phyloP scores from a whole-genome alignment of 495 filamentous ascomycete species.

The Jackrogersella minutella region DNA sequence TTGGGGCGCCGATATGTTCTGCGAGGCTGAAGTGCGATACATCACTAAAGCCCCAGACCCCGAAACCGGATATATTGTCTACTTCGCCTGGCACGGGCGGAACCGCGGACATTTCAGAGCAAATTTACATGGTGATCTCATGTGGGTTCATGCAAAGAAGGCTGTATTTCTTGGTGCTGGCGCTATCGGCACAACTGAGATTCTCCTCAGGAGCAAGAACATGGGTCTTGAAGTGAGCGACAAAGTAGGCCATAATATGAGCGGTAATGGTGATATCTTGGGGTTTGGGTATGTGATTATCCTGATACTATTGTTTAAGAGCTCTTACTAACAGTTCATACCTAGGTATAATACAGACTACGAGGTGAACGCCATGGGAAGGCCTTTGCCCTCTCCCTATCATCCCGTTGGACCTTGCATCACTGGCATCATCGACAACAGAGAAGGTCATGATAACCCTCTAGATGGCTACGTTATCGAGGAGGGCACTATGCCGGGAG shows the following conservation, averaged over 20 bases:
- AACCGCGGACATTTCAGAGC: slow-evolving; percentile 65
- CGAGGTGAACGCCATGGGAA: slow-evolving; percentile 64
- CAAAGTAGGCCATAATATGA: slow-evolving; percentile 67
- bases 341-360: slow-evolving; percentile 66
- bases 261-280: slow-evolving; percentile 73
- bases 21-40: slow-evolving; percentile 73
- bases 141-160: slow-evolving; percentile 72
- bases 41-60: slow-evolving; percentile 60
- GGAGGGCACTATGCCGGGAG: slow-evolving; percentile 68
- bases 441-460: slow-evolving; percentile 59
- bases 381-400: slow-evolving; percentile 54
- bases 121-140: slow-evolving; percentile 66
- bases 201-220: slow-evolving; percentile 68
- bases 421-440: slow-evolving; percentile 69
- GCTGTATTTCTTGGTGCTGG: slow-evolving; percentile 69
- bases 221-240: slow-evolving; percentile 66
- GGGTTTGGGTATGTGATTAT: slow-evolving; percentile 60
- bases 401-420: slow-evolving; percentile 70
- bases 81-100: slow-evolving; percentile 71
- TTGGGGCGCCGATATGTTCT: slow-evolving; percentile 78
- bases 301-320: neutral
- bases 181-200: slow-evolving; percentile 69
- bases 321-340: slow-evolving; percentile 13
- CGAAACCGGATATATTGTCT: slow-evolving; percentile 65
- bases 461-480: slow-evolving; percentile 72